phyloP scores from a whole-genome alignment of 164 flowering plant species.

The Malania oleifera region DNA sequence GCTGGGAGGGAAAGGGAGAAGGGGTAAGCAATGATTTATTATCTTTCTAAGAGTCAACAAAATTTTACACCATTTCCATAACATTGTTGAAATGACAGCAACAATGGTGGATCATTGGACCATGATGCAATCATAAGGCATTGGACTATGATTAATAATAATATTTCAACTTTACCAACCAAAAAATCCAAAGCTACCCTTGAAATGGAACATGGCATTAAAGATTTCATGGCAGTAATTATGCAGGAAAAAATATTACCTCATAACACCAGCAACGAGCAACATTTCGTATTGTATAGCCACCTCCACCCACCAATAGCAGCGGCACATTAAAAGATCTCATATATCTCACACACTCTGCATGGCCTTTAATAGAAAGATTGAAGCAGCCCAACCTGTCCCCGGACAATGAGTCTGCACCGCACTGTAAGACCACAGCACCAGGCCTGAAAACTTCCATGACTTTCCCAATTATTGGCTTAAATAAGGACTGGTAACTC shows the following conservation, averaged over 20 bases:
- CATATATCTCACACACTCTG: slow-evolving; percentile 8
- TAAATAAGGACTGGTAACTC: slow-evolving; percentile 6
- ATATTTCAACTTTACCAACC: too few relatives aligned
- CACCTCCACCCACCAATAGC: slow-evolving; percentile 5
- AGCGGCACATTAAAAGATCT: slow-evolving; percentile 6
- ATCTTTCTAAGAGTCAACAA: too few relatives aligned
- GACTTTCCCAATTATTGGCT: slow-evolving; percentile 7
- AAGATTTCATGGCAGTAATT: too few relatives aligned
- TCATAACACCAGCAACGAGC: slow-evolving; percentile 10
- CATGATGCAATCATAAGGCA: too few relatives aligned
- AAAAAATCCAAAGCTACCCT: too few relatives aligned
- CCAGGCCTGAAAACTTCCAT: slow-evolving; percentile 8
- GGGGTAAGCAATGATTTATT: too few relatives aligned
- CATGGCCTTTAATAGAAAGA: slow-evolving; percentile 1
- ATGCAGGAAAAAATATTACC: not conserved
- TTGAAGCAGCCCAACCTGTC: slow-evolving; percentile 9
- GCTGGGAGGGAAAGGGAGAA: too few relatives aligned
- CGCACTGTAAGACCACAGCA: slow-evolving; percentile 6
- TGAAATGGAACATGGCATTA: too few relatives aligned
- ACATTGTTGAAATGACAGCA: too few relatives aligned
- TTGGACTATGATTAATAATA: too few relatives aligned
- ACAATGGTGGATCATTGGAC: too few relatives aligned
- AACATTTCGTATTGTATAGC: slow-evolving; percentile 6
- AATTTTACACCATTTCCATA: too few relatives aligned
- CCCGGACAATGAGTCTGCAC: slow-evolving; percentile 7